Evolutionary conservation across 176 grass and related monocot species (phyloP).

Genomic region (Melocanna baccifera): DNA sequence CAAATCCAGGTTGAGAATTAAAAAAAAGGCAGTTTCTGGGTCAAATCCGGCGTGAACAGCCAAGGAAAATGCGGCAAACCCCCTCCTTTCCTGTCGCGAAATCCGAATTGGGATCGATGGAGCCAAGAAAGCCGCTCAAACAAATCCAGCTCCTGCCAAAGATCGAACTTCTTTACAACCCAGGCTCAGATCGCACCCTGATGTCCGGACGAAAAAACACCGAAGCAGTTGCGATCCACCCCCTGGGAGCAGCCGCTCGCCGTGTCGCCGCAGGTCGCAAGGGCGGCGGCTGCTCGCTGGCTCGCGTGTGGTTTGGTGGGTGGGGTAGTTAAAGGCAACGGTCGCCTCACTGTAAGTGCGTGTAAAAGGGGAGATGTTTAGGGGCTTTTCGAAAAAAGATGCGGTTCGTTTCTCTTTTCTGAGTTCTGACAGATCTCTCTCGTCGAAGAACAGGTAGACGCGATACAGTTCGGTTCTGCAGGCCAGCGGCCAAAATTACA

Average conservation of each 20-base stretch:
- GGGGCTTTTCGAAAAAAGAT: background rate
- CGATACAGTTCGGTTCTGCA: background rate
- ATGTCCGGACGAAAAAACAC: background rate
- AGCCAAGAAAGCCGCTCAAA: background rate
- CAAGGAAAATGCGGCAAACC: background rate
- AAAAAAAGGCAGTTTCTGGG: background rate
- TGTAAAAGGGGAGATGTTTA: background rate
- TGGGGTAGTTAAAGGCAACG: slow-evolving; percentile 30
- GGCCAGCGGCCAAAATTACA: background rate
- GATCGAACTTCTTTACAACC: background rate
- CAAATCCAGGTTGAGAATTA: background rate
- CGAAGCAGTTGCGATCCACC: background rate
- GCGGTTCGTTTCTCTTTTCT: background rate
- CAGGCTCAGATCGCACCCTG: slow-evolving; percentile 16
- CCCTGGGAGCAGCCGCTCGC: background rate
- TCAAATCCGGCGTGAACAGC: slow-evolving; percentile 11
- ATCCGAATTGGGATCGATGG: background rate
- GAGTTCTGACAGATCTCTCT: background rate
- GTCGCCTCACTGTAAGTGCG: slow-evolving; percentile 18
- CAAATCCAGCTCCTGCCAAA: slow-evolving; percentile 18
- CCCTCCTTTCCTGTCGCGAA: background rate
- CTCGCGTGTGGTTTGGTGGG: background rate
- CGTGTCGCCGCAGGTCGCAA: background rate
- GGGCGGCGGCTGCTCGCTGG: background rate
- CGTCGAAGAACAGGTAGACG: no score